These are phyloP conservation scores for Oxyria digyna DNA, from an alignment of 148 eudicot genomes.

Conservation along the genomic window DNA sequence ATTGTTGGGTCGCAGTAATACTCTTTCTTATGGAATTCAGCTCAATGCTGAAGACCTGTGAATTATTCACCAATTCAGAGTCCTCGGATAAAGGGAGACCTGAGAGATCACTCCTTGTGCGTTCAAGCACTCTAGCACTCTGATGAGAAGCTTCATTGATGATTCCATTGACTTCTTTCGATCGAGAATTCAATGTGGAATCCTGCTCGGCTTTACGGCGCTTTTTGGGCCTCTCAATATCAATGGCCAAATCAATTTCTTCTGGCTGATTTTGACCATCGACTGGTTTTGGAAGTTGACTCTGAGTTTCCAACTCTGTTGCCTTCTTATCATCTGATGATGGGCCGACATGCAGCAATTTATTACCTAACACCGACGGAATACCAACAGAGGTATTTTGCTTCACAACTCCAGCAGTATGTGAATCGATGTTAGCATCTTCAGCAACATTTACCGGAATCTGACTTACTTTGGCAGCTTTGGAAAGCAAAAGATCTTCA, in stretches of 20 bases:
- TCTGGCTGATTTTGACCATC: slow-evolving; percentile 16
- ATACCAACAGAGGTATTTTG: slow-evolving; percentile 9
- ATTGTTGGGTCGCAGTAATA: slow-evolving; percentile 26
- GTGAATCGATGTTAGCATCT: slow-evolving; percentile 13
- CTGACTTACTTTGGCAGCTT: slow-evolving; percentile 17
- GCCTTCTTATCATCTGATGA: slow-evolving; percentile 9
- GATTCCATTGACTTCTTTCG: slow-evolving; percentile 17
- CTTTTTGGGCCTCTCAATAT: slow-evolving; percentile 15
- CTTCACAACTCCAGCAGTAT: slow-evolving; percentile 9
- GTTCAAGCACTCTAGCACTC: slow-evolving; percentile 13
- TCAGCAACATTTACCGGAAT: slow-evolving; percentile 9
- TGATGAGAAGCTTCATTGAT: slow-evolving; percentile 21
- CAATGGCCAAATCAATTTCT: slow-evolving; percentile 11
- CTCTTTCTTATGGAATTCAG: slow-evolving; percentile 26
- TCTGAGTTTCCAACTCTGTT: slow-evolving; percentile 9
- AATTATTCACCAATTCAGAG: slow-evolving; percentile 13
- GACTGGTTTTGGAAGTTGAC: slow-evolving; percentile 13
- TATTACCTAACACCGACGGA: slow-evolving; percentile 15
- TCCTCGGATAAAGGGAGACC: slow-evolving; percentile 20
- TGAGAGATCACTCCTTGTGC: slow-evolving; percentile 10
- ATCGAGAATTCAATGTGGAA: slow-evolving; percentile 3
- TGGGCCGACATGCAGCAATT: slow-evolving; percentile 7
- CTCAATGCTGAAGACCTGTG: slow-evolving; percentile 19
- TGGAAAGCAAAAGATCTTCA: slow-evolving; percentile 30
- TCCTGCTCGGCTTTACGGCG: slow-evolving; percentile 14